Base-by-base conservation (phyloP, 1,139 yeast species). In the Yamadazyma friedrichii region DNA sequence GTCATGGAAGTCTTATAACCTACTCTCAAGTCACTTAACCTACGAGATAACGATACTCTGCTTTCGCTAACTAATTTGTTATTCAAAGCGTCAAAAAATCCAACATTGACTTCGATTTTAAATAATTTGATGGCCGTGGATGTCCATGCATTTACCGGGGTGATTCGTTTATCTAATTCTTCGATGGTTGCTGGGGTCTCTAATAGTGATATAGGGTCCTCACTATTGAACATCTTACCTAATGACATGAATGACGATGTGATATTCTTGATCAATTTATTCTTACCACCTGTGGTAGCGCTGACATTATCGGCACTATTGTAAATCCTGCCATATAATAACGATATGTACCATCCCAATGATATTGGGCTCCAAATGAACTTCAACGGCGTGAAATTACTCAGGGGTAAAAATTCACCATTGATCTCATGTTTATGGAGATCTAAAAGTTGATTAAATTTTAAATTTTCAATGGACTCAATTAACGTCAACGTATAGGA, bases 281-380 rank as follows among this genome's bases (percentile, higher is more conserved):
- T 60, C 38, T 53, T 57, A 9, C 56, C 62, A 4, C 67, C 62
- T 9, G 60, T 53, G 33, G 47, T 49, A n/a, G 33, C 35, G 27
- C 48, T 48, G 3, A 59, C 55, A 13, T 36, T 44, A 31, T 66
- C 69, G 9, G 70, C 67, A 17, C 72, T 61, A 38, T 76, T 73
- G 55, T 78, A 87, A 1, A 87, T 73, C 40, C 74, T 69, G 1
- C 84, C 79, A 82, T 89, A 87, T 27, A 87, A 55, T 12, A 85
- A 64, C 11, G 86, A 76, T 35, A 76, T 70, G 56, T 87, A 83
- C 96, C 96, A 88, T 0, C 91, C 89, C 30, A 86, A 65, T 0
- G 93, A 79, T 8, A 74, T 53, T 34, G 67, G 66, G 35, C 78
- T 75, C 93, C 95, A 85, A 10, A 62, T 59, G 48, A 86, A 82